A percentile compares a stretch with the other conserved stretches of the same genome.
These are phyloP conservation scores for Candida chilensis DNA, from an alignment of 805 yeast genomes.

Conservation along the genomic window DNA sequence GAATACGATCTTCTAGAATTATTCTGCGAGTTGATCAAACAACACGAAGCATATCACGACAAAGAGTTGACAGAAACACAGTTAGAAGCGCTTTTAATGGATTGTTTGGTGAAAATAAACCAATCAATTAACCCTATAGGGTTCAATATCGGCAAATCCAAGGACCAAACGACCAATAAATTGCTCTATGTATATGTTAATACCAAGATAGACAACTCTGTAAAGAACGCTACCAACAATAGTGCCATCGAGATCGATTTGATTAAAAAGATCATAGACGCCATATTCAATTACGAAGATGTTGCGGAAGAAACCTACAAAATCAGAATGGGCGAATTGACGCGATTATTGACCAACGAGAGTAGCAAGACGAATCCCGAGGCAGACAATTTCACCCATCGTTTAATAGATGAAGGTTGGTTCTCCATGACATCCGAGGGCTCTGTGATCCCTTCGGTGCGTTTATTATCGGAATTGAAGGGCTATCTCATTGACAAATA, in stretches of 20 bases:
- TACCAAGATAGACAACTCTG: slow-evolving; percentile 19
- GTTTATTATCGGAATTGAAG: slow-evolving; percentile 38
- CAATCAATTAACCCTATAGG: slow-evolving; percentile 15
- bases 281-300: slow-evolving; percentile 11
- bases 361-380: slow-evolving; percentile 21
- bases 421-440: slow-evolving; percentile 20
- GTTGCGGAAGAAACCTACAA: slow-evolving; percentile 13
- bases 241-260: slow-evolving; percentile 28
- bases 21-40: slow-evolving; percentile 9
- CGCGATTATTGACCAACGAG: slow-evolving; percentile 24
- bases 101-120: neutral
- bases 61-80: neutral
- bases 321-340: slow-evolving; percentile 38
- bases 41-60: slow-evolving; percentile 4
- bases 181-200: slow-evolving; percentile 25
- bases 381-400: slow-evolving; percentile 24
- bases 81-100: neutral
- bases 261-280: slow-evolving; percentile 29
- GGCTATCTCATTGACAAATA: slow-evolving; percentile 31
- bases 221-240: slow-evolving; percentile 20
- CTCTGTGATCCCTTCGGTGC: slow-evolving; percentile 25
- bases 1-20: slow-evolving; percentile 11
- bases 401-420: slow-evolving; percentile 46
- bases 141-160: slow-evolving; percentile 23
- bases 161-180: slow-evolving; percentile 21